A percentile compares a stretch with the other conserved stretches of the same genome.
Conservation (phyloP, 805 yeast genomes). For the Kuraishia ogatae region DNA sequence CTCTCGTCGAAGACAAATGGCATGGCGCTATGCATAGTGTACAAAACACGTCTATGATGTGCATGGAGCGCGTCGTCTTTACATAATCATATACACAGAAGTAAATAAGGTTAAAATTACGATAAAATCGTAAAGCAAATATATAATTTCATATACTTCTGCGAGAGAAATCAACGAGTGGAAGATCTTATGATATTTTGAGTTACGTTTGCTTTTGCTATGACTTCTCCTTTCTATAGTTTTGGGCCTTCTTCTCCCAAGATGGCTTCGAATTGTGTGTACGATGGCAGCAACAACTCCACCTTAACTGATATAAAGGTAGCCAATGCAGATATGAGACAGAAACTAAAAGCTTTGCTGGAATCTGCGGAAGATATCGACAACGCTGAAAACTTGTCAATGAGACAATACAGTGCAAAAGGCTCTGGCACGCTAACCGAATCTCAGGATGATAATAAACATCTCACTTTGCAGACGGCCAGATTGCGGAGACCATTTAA, state of each 20-base stretch:
- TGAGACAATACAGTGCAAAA: not conserved
- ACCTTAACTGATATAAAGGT: not conserved
- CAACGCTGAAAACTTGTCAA: not conserved
- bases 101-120: not conserved
- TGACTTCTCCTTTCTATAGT: not conserved
- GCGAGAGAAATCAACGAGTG: no score
- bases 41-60: not conserved
- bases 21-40: not conserved
- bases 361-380: not conserved
- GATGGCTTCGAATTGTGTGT: not conserved
- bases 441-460: not conserved
- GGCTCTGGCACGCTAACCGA: not conserved
- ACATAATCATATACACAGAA: not conserved
- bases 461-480: not conserved
- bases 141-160: not conserved
- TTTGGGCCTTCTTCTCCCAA: not conserved
- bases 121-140: not conserved
- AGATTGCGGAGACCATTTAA: not conserved
- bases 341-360: not conserved
- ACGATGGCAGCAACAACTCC: not conserved
- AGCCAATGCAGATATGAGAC: not conserved
- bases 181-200: no score
- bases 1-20: not conserved
- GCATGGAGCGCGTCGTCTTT: not conserved
- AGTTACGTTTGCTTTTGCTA: not conserved